Evolutionary conservation across 2,329 filamentous ascomycete species (phyloP).

Genomic region (Apiospora hydei): DNA sequence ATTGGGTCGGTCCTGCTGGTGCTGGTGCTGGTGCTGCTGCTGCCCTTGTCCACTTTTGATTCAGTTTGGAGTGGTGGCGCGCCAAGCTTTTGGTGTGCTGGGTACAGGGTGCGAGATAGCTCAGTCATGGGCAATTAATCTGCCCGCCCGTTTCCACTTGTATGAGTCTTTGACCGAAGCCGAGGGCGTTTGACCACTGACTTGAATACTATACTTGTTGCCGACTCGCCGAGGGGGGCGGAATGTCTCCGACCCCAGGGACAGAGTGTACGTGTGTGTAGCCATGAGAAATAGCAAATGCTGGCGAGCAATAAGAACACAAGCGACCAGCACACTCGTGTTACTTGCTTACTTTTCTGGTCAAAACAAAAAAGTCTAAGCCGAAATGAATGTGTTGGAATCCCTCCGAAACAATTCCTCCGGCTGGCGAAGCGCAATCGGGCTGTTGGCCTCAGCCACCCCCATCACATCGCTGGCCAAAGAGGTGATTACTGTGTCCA

Average conservation of each 20-base stretch:
- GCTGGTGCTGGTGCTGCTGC: not conserved
- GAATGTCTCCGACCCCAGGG: not conserved
- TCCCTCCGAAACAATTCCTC: not conserved
- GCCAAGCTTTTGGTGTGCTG: slow-evolving; percentile 17
- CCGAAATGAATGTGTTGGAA: not conserved
- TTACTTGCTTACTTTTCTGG: not conserved
- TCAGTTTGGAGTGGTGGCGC: slow-evolving; percentile 5
- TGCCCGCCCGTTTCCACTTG: slow-evolving; percentile 19
- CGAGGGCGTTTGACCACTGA: not conserved
- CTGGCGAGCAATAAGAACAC: not conserved
- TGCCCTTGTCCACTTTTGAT: not conserved
- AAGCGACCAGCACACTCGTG: not conserved
- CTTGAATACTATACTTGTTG: not conserved
- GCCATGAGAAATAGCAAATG: not conserved
- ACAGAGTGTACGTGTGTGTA: not conserved
- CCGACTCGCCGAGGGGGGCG: slow-evolving; percentile 5
- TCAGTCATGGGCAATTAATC: slow-evolving; percentile 10
- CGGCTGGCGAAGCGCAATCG: not conserved
- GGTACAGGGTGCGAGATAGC: not conserved
- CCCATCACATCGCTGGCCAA: not conserved
- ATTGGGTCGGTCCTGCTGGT: slow-evolving; percentile 11
- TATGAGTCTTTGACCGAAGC: slow-evolving; percentile 17
- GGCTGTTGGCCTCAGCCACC: slow-evolving; percentile 6
- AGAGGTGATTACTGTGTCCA: slow-evolving; percentile 16
- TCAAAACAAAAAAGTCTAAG: not conserved